Evolutionary conservation across 805 yeast species (phyloP).

Genomic region (Candida nitratophila): DNA sequence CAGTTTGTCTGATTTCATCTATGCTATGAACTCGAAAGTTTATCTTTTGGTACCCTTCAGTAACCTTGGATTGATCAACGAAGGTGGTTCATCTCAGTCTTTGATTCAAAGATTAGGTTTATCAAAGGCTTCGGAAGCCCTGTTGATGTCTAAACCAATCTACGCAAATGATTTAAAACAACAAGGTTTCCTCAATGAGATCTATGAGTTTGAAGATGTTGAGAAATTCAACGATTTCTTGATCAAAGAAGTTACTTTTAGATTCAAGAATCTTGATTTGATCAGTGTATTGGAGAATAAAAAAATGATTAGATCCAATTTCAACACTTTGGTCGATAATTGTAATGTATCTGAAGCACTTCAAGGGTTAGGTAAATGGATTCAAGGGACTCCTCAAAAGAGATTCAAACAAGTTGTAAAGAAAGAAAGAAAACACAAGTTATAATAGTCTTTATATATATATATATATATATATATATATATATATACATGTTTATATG

Average conservation of each 20-base stretch:
- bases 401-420: constrained; percentile 51
- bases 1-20: constrained; percentile 69
- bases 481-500: no score
- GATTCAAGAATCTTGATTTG: constrained; percentile 37
- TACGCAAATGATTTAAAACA: constrained; percentile 46
- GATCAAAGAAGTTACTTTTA: constrained; percentile 25
- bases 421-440: constrained; percentile 55
- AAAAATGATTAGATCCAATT: constrained; percentile 29
- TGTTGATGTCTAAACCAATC: constrained; percentile 63
- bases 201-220: constrained; percentile 28
- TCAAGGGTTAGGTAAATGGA: constrained; percentile 64
- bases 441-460: no score
- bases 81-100: constrained; percentile 69
- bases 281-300: constrained; percentile 40
- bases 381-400: constrained; percentile 64
- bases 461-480: no score
- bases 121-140: constrained; percentile 65
- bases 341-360: constrained; percentile 62
- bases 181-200: constrained; percentile 56
- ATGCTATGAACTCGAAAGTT: constrained; percentile 52
- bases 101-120: constrained; percentile 65
- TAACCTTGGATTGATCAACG: constrained; percentile 75
- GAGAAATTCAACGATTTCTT: constrained; percentile 38
- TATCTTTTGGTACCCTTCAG: constrained; percentile 71
- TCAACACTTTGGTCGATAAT: constrained; percentile 30